Evolutionary conservation across 176 grass and related monocot genomes (phyloP), one percentile per base, ranked within the genome.

Genomic region (Poa annua): DNA sequence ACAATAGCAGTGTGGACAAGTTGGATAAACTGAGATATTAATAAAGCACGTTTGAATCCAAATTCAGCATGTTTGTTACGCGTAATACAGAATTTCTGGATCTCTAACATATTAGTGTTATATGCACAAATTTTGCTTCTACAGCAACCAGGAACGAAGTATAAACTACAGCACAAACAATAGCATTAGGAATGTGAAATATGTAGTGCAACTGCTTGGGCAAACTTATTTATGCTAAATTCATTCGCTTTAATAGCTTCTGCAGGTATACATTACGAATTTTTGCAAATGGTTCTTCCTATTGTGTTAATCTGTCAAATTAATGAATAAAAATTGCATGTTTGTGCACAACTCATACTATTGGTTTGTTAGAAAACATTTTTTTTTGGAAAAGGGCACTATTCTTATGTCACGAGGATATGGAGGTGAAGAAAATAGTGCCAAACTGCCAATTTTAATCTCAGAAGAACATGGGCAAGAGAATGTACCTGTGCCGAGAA

Each of bases 401-500:
- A 34, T 34, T 16, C 14, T 34, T 56, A 17, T 33, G 9, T 51
- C 61, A 62, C 69, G 35, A 83, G 25, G 53, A 80, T 26, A n/a
- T 29, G n/a, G 29, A 39, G 9, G 3, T 51, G 42, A 47, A 59
- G 6, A 20, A 73, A 50, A 9, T 11, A 67, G 48, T 59, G 66
- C 1, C 2, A 21, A 56, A 12, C 59, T 62, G 60, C 5, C 25
- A 63, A 63, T 36, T 68, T 50, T 81, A 76, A 39, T 77, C 48
- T 72, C 17, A 24, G 52, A 71, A 25, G 17, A 55, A 72, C 34
- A 63, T 0, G 32, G 34, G 25, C 42, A 72, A 50, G 13, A 17
- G 54, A 64, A 74, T 80, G 20, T 88, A 97, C 94, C 91, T 94
- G 87, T 90, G 47, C 94, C 94, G 44, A 97, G 85, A 71, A 94